phyloP scores from a whole-genome alignment of 129 eudicot genomes.

The Centrapalus pauciflorus region DNA sequence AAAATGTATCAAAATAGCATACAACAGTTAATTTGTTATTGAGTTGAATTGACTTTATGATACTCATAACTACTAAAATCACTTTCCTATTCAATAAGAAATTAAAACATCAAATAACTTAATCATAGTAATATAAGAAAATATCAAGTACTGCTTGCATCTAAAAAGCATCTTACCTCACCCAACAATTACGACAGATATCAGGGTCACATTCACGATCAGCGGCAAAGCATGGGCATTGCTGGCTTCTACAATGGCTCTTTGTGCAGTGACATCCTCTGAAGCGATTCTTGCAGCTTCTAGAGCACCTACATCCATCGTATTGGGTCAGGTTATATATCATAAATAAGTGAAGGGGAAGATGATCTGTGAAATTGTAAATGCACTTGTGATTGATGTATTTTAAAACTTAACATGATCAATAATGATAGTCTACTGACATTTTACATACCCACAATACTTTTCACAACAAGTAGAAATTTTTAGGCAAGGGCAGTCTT shows the following conservation, averaged over 20 bases:
- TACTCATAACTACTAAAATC: too few relatives aligned
- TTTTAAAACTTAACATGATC: neutral
- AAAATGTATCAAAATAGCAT: too few relatives aligned
- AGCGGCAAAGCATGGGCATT: slow-evolving; percentile 88
- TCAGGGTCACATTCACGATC: slow-evolving; percentile 97
- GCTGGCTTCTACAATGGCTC: slow-evolving; percentile 75
- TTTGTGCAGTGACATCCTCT: slow-evolving; percentile 93
- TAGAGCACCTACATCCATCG: slow-evolving; percentile 79
- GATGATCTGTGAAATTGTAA: too few relatives aligned
- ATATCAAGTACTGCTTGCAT: too few relatives aligned
- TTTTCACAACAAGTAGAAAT: slow-evolving; percentile 75
- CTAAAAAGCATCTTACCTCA: slow-evolving; percentile 69
- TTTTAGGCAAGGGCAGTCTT: slow-evolving; percentile 64
- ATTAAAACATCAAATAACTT: neutral
- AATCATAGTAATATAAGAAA: too few relatives aligned
- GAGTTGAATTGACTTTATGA: too few relatives aligned
- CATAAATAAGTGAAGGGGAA: too few relatives aligned
- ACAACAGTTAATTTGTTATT: too few relatives aligned
- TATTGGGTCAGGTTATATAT: too few relatives aligned
- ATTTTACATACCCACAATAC: slow-evolving; percentile 83
- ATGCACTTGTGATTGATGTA: too few relatives aligned
- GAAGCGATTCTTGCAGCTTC: slow-evolving; percentile 70
- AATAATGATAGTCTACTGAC: neutral
- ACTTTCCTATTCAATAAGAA: neutral
- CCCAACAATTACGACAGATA: slow-evolving; percentile 91